Evolutionary conservation across 495 filamentous ascomycete species (phyloP), one percentile per base, ranked within the genome.

Genomic region (Friedmanniomyces simplex): DNA sequence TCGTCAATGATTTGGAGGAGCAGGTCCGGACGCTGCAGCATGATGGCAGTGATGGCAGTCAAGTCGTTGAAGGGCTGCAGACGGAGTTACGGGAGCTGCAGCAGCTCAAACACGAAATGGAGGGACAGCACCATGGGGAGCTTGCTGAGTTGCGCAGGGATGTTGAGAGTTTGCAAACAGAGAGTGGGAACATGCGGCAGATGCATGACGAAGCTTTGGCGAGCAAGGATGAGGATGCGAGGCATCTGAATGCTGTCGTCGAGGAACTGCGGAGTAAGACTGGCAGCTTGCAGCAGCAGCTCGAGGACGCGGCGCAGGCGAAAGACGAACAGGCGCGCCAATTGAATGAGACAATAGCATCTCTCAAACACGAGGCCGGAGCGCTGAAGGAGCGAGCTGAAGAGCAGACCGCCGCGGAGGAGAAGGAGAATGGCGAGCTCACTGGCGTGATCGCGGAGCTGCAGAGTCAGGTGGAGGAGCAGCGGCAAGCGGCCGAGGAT

Each of bases 361-460:
- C 41, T 2, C 47, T 61, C n/a, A 47, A 28, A 26, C 30, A 45
- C 26, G 59, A 52, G 22, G 16, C 34, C 22, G 24, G 13, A 26
- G 22, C 36, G n/a, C 46, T 61, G 6, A 39, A 52, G 32, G 21
- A 51, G 37, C 52, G 53, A 5, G 34, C 52, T 2, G 59, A 61
- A 18, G 59, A 61, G 25, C 53, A 61, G 22, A 45, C 22, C 5
- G 20, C 48, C 13, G 54, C 59, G 6, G 54, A 53, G 30, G 54
- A 61, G n/a, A 61, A 45, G 25, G 58, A 61, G 46, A 55, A 43
- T 30, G 13, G 12, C 24, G 53, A 61, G 21, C 53, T 61, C 1
- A 51, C 36, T 0, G 13, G 12, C 18, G 53, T 57, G 16, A 48
- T 57, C n/a, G 47, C 32, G 49, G 47, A 57, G 47, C 42, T 61